phyloP scores from a whole-genome alignment of 2,329 filamentous ascomycete species.

The Emericellopsis cladophorae region DNA sequence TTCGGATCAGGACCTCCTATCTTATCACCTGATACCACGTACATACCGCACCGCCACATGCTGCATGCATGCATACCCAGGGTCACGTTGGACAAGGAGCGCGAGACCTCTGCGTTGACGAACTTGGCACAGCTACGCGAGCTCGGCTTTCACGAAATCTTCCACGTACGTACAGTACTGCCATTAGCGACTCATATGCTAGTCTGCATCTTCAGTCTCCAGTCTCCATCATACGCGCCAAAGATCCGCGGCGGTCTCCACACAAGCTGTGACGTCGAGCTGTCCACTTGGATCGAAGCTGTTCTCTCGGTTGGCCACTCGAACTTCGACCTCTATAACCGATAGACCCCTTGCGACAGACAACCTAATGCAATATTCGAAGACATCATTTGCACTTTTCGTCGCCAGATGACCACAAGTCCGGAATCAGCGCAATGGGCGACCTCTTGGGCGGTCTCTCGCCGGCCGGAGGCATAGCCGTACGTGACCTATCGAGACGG shows the following conservation, averaged over 20 bases:
- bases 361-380: constrained; percentile 1
- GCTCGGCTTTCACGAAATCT: too few species aligned
- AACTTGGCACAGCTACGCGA: too few species aligned
- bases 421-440: constrained; percentile 45
- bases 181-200: too few species aligned
- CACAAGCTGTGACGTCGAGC: too few species aligned
- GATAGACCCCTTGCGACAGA: not conserved
- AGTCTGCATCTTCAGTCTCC: too few species aligned
- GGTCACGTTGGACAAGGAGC: too few species aligned
- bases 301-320: not conserved
- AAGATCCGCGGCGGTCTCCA: too few species aligned
- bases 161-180: too few species aligned
- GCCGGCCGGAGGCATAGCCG: constrained; percentile 65
- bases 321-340: not conserved
- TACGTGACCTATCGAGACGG: constrained; percentile 25
- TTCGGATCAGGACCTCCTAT: not conserved
- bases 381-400: constrained; percentile 3
- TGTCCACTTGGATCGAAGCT: too few species aligned
- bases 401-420: constrained; percentile 33
- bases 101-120: too few species aligned
- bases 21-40: not conserved
- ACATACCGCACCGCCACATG: not conserved
- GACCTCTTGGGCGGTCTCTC: constrained; percentile 58
- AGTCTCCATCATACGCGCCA: too few species aligned
- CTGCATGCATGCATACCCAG: too few species aligned